These are phyloP conservation scores for Xylaria sp. DNA, from an alignment of 2,329 filamentous ascomycete species.

Conservation along the genomic window DNA sequence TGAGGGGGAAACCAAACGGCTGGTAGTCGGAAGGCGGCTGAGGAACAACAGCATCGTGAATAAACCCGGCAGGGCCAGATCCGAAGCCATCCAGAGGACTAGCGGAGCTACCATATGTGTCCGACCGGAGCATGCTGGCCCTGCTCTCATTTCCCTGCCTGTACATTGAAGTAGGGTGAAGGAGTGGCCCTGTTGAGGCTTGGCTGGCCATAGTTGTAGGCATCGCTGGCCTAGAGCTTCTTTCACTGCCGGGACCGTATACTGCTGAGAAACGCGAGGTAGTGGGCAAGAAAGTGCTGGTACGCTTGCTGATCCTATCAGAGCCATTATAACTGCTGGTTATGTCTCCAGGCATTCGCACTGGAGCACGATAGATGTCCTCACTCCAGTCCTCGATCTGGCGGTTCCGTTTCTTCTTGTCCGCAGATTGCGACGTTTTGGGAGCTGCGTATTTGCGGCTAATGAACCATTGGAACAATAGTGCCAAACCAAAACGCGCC, in stretches of 20 bases:
- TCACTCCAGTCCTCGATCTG: slow-evolving; percentile 99
- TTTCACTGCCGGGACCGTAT: slow-evolving; percentile 71
- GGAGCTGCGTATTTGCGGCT: slow-evolving; percentile 81
- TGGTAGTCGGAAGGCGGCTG: slow-evolving; percentile 97
- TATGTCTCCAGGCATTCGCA: slow-evolving; percentile 77
- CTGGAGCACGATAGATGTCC: slow-evolving; percentile 92
- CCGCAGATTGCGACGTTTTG: slow-evolving; percentile 82
- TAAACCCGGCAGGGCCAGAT: slow-evolving; percentile 90
- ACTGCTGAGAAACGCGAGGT: slow-evolving; percentile 95
- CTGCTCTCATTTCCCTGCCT: slow-evolving; percentile 67
- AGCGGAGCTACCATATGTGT: slow-evolving; percentile 60
- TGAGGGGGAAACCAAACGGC: slow-evolving; percentile 93
- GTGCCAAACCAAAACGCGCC: slow-evolving; percentile 84
- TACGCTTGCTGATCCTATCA: slow-evolving; percentile 79
- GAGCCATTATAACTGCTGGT: slow-evolving; percentile 67
- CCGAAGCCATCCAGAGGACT: slow-evolving; percentile 72
- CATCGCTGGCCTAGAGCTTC: slow-evolving; percentile 53
- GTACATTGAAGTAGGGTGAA: slow-evolving; percentile 76
- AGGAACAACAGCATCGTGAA: slow-evolving; percentile 93
- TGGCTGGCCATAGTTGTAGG: slow-evolving; percentile 98
- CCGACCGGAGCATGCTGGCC: slow-evolving; percentile 67
- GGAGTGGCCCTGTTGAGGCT: slow-evolving; percentile 72
- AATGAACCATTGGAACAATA: slow-evolving; percentile 97
- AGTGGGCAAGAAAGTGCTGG: slow-evolving; percentile 84
- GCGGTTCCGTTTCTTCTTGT: slow-evolving; percentile 82